Evolutionary conservation across 345 rosid genomes (phyloP).

Genomic region (Brassica carinata): DNA sequence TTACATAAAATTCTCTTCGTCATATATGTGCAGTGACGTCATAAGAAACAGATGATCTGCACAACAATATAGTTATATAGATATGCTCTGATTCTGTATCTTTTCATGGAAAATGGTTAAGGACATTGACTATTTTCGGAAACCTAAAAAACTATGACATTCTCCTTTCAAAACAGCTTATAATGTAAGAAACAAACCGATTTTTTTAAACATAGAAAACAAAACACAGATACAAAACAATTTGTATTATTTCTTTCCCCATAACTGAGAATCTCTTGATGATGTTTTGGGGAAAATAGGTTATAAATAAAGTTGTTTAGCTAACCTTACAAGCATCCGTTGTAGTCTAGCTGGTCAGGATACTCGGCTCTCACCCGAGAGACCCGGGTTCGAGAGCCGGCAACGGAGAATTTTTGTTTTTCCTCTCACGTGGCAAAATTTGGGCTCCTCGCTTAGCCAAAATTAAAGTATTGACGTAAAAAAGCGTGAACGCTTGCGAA

Average conservation of each 20-base stretch:
- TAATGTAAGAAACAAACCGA: not conserved
- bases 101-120: not conserved
- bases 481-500: constrained; percentile 30
- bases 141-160: not conserved
- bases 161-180: not conserved
- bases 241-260: not conserved
- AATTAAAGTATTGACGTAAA: constrained; percentile 22
- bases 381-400: constrained; percentile 35
- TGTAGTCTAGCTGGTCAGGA: constrained; percentile 62
- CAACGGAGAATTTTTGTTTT: not conserved
- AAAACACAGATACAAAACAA: not conserved
- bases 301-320: not conserved
- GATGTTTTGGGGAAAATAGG: not conserved
- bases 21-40: not conserved
- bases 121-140: not conserved
- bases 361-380: constrained; percentile 74
- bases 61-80: not conserved
- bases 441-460: not conserved
- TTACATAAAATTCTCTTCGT: not conserved
- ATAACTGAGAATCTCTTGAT: not conserved
- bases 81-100: not conserved
- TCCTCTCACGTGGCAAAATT: not conserved
- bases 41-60: not conserved
- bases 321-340: not conserved
- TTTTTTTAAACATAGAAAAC: not conserved